Evolutionary conservation across 805 yeast genomes (phyloP).

Genomic region (Barnettozyma siamensis): DNA sequence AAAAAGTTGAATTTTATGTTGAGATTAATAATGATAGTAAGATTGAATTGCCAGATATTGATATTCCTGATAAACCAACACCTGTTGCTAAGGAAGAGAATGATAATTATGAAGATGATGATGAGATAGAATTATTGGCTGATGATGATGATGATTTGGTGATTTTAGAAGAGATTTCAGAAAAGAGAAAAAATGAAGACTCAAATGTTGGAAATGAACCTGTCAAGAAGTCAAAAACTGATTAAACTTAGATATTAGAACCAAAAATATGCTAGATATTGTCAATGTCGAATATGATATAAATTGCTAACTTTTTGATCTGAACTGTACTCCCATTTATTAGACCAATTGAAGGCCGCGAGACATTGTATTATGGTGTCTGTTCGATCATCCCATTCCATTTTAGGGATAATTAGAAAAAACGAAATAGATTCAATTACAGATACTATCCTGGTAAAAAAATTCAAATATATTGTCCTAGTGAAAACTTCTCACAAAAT

Average conservation of each 20-base stretch:
- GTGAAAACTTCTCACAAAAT: background rate
- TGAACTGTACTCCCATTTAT: too few species aligned
- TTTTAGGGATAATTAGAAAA: too few species aligned
- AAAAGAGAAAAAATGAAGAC: slow-evolving; percentile 20
- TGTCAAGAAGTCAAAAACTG: slow-evolving; percentile 9
- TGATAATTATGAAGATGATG: slow-evolving; percentile 20
- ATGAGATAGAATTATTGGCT: slow-evolving; percentile 13
- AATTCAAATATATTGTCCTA: background rate
- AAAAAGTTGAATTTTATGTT: slow-evolving; percentile 58
- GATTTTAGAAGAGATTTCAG: slow-evolving; percentile 16
- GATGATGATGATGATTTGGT: slow-evolving; percentile 17
- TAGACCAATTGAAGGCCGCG: too few species aligned
- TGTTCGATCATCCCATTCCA: too few species aligned
- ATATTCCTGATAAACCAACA: slow-evolving; percentile 25
- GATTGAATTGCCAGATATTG: slow-evolving; percentile 29
- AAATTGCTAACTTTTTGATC: too few species aligned
- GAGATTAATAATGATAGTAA: slow-evolving; percentile 21
- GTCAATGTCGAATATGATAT: too few species aligned
- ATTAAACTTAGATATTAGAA: background rate
- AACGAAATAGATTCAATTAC: background rate
- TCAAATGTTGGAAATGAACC: background rate
- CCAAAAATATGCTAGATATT: too few species aligned
- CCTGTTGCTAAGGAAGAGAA: slow-evolving; percentile 19
- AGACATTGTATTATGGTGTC: too few species aligned
- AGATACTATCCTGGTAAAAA: too few species aligned